phyloP scores from a whole-genome alignment of 1,139 yeast species.

The Eremothecium cymbalariae region DNA sequence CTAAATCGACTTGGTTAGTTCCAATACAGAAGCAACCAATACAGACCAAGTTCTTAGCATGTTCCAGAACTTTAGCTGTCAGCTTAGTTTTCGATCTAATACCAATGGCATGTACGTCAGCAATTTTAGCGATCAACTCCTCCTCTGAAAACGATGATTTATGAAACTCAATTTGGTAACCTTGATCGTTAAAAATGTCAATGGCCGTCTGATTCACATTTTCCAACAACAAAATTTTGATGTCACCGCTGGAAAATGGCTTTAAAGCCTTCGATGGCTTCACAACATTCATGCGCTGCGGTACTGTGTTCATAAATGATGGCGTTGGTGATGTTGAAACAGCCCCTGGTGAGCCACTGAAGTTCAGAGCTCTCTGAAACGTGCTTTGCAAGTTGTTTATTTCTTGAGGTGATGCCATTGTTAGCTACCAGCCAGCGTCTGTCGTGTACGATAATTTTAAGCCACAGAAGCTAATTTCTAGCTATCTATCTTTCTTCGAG shows the following conservation, averaged over 20 bases:
- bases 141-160: constrained; percentile 87
- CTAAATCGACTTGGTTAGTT: constrained; percentile 93
- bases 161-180: constrained; percentile 93
- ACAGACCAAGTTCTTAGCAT: constrained; percentile 82
- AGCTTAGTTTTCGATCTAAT: constrained; percentile 93
- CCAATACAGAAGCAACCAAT: constrained; percentile 99
- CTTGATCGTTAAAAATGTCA: constrained; percentile 75
- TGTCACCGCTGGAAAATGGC: constrained; percentile 47
- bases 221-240: constrained; percentile 82
- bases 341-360: constrained; percentile 50
- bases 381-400: constrained; percentile 47
- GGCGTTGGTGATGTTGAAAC: constrained; percentile 55
- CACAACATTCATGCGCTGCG: constrained; percentile 31
- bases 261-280: constrained; percentile 63
- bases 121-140: constrained; percentile 88
- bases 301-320: constrained; percentile 36
- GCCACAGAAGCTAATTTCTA: no score
- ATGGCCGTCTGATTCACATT: constrained; percentile 91
- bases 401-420: constrained; percentile 63
- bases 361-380: constrained; percentile 45
- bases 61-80: constrained; percentile 66
- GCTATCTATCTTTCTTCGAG: no score
- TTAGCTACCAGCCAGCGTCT: constrained; percentile 3
- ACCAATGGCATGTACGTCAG: constrained; percentile 93
- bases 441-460: background rate